These are phyloP conservation scores for Chlorophyllum brunneum DNA, from an alignment of 768 basidiomycete species.

Conservation along the genomic window DNA sequence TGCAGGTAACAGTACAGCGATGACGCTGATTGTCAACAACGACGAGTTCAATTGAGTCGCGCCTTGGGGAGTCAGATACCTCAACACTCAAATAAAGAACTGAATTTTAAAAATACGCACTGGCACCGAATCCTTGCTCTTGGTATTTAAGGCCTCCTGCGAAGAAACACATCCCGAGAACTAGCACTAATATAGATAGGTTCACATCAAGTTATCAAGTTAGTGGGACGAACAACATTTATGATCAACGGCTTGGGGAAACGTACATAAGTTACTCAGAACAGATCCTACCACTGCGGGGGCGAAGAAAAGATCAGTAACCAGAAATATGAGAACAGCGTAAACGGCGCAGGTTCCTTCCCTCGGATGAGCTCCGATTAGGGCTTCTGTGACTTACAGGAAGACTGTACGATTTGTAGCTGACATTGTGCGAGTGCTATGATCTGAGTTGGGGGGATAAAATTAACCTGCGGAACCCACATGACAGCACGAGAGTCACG, in stretches of 20 bases:
- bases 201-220: not conserved
- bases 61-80: slow-evolving; percentile 20
- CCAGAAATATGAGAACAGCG: slow-evolving; percentile 2
- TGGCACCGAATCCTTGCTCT: slow-evolving; percentile 74
- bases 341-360: not conserved
- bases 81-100: not conserved
- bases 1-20: slow-evolving; percentile 74
- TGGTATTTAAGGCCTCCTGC: slow-evolving; percentile 76
- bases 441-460: slow-evolving; percentile 30
- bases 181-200: slow-evolving; percentile 64
- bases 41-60: slow-evolving; percentile 74
- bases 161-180: slow-evolving; percentile 90
- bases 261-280: slow-evolving; percentile 76
- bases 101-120: slow-evolving; percentile 41
- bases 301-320: slow-evolving; percentile 18
- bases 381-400: slow-evolving; percentile 45
- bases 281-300: slow-evolving; percentile 78
- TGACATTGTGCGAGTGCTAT: slow-evolving; percentile 52
- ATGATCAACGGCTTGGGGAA: too few species aligned
- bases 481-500: slow-evolving; percentile 22
- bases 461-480: not conserved
- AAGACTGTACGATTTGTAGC: slow-evolving; percentile 74
- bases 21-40: slow-evolving; percentile 72
- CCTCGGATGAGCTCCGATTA: not conserved
- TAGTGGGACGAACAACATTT: slow-evolving; percentile 12